Conservation (phyloP, 768 basidiomycete genomes). For the Hydnum rufescens region DNA sequence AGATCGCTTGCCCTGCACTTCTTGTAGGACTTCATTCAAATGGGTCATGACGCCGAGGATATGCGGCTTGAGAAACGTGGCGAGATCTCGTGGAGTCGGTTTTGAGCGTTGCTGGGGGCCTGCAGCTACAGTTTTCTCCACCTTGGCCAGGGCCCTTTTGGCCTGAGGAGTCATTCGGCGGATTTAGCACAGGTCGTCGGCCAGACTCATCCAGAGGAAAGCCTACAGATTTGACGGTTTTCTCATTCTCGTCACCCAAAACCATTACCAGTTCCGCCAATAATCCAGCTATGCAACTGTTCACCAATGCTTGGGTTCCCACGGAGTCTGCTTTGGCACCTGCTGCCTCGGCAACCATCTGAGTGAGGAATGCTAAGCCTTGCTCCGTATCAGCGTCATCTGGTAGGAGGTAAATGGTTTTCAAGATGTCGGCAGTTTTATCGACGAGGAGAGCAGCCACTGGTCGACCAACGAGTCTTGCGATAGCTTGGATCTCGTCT, state of each 20-base stretch:
- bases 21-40: slow-evolving; percentile 74
- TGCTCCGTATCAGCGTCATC: slow-evolving; percentile 34
- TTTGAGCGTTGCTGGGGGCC: slow-evolving; percentile 18
- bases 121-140: slow-evolving; percentile 18
- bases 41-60: slow-evolving; percentile 72
- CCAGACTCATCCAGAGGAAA: too few species aligned
- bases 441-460: slow-evolving; percentile 33
- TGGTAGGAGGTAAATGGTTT: slow-evolving; percentile 42
- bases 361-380: slow-evolving; percentile 40
- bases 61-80: slow-evolving; percentile 45
- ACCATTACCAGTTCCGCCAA: slow-evolving; percentile 57
- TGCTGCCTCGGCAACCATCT: slow-evolving; percentile 32
- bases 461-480: slow-evolving; percentile 28
- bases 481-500: slow-evolving; percentile 40
- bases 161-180: slow-evolving; percentile 24
- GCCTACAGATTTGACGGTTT: background rate
- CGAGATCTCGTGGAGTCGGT: slow-evolving; percentile 17
- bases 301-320: slow-evolving; percentile 29
- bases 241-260: slow-evolving; percentile 42
- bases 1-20: slow-evolving; percentile 58
- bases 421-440: slow-evolving; percentile 40
- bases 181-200: too few species aligned
- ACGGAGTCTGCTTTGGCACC: slow-evolving; percentile 22
- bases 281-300: slow-evolving; percentile 45
- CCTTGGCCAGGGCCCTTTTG: slow-evolving; percentile 25